phyloP scores from a whole-genome alignment of 108 stramenopile genomes.

The Stephanodiscus minutulus region DNA sequence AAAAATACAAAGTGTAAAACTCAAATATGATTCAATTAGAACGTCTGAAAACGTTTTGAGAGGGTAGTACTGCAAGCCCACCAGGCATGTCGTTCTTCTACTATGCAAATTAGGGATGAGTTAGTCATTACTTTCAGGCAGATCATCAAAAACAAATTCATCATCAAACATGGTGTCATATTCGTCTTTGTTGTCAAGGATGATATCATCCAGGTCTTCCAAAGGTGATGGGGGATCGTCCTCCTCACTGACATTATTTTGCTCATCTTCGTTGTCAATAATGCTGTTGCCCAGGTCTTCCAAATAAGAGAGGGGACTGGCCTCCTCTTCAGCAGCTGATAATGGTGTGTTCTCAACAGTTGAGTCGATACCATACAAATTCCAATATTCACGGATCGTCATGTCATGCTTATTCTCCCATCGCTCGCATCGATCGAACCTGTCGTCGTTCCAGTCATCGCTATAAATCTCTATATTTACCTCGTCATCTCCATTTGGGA shows the following conservation, averaged over 20 bases:
- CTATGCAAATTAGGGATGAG: too few relatives aligned
- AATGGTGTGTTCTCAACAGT: not conserved
- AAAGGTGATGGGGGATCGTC: not conserved
- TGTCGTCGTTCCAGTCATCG: conserved; percentile 31
- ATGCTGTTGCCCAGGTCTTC: not conserved
- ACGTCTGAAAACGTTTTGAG: too few relatives aligned
- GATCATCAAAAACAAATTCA: not conserved
- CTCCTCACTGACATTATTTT: not conserved
- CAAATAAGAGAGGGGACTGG: not conserved
- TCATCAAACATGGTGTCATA: not conserved
- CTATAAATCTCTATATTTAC: conserved; percentile 13
- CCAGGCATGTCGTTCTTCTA: too few relatives aligned
- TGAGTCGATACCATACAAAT: conserved; percentile 16
- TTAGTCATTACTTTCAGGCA: not conserved
- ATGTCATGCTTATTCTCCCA: conserved; percentile 21
- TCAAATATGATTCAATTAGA: too few relatives aligned
- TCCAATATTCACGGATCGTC: conserved; percentile 14
- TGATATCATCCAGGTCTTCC: not conserved
- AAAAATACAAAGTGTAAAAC: too few relatives aligned
- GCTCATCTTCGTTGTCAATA: not conserved
- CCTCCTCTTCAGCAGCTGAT: not conserved
- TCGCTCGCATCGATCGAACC: conserved; percentile 17
- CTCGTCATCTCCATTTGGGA: conserved; percentile 23
- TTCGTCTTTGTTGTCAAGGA: not conserved
- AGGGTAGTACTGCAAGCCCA: too few relatives aligned